A percentile compares a stretch with the other conserved stretches of the same genome.
These are phyloP conservation scores for Phoenix roebelenii DNA, from an alignment of 176 grass and related monocot species.

Conservation along the genomic window DNA sequence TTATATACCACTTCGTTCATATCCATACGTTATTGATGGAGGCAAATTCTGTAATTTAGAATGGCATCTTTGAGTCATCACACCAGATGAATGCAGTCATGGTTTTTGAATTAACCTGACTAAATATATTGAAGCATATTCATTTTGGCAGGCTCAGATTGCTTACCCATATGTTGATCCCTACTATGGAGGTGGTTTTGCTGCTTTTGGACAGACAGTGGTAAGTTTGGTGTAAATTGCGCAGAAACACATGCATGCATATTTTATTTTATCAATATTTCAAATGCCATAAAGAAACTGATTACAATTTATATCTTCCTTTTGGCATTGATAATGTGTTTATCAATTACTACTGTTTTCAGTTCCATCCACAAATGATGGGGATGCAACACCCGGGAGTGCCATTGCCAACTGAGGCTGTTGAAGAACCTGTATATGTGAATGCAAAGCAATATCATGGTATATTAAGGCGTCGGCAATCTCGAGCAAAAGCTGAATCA, in stretches of 20 bases:
- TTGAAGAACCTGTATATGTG: constrained; percentile 34
- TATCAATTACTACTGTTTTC: constrained; percentile 3
- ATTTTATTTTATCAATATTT: too few species aligned
- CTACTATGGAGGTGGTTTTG: constrained; percentile 12
- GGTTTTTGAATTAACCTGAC: too few species aligned
- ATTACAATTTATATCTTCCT: too few species aligned
- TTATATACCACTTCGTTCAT: too few species aligned
- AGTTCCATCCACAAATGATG: constrained; percentile 21
- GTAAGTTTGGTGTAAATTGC: background rate
- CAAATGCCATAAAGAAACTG: too few species aligned
- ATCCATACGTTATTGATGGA: too few species aligned
- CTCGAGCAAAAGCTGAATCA: constrained; percentile 38
- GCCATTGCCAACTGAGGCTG: constrained; percentile 25
- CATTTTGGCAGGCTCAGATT: constrained; percentile 9
- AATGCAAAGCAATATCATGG: constrained; percentile 39
- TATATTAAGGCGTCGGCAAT: constrained; percentile 34
- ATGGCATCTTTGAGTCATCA: too few species aligned
- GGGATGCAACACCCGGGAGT: constrained; percentile 17
- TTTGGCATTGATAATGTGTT: too few species aligned
- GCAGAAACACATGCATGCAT: too few species aligned
- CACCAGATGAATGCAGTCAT: too few species aligned
- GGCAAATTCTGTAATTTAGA: too few species aligned
- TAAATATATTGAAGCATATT: background rate
- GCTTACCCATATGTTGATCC: constrained; percentile 26
- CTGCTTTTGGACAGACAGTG: constrained; percentile 16